These are phyloP conservation scores for Allium sativum DNA, from an alignment of 106 monocot genomes.

Conservation along the genomic window DNA sequence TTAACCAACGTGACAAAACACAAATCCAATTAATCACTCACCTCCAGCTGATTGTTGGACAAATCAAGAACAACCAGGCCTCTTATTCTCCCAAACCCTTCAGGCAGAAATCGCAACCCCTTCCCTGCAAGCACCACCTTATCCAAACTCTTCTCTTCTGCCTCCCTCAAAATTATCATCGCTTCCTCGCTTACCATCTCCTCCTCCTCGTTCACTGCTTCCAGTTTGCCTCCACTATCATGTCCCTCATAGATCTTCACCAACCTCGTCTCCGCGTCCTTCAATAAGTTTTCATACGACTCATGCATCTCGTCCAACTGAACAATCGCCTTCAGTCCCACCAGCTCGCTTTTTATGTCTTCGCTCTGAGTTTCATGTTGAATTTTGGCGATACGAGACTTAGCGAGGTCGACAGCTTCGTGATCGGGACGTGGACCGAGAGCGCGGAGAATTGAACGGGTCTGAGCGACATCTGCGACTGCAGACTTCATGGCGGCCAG, in stretches of 20 bases:
- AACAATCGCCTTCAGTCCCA: slow-evolving; percentile 36
- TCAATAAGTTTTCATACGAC: slow-evolving; percentile 61
- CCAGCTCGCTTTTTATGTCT: slow-evolving; percentile 11
- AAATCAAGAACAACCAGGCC: slow-evolving; percentile 52
- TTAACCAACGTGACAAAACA: no score
- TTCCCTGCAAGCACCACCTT: slow-evolving; percentile 47
- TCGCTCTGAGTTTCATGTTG: slow-evolving; percentile 7
- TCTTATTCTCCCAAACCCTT: slow-evolving; percentile 63
- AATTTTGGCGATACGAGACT: slow-evolving; percentile 13
- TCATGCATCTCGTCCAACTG: slow-evolving; percentile 79
- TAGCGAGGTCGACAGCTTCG: slow-evolving; percentile 41
- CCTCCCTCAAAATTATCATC: slow-evolving; percentile 39
- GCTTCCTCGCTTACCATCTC: slow-evolving; percentile 51
- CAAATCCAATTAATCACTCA: slow-evolving; percentile 2
- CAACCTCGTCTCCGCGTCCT: slow-evolving; percentile 69
- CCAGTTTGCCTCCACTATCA: no score
- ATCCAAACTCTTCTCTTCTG: slow-evolving; percentile 29
- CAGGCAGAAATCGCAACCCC: slow-evolving; percentile 53
- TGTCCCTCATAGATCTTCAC: slow-evolving; percentile 40
- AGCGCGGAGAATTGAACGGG: slow-evolving; percentile 28
- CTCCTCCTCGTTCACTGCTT: neutral
- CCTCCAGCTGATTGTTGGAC: slow-evolving; percentile 75
- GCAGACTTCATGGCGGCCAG: slow-evolving; percentile 39
- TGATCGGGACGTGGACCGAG: slow-evolving; percentile 51
- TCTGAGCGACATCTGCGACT: slow-evolving; percentile 34